Evolutionary conservation across 2,329 filamentous ascomycete genomes (phyloP).

Genomic region (Pseudogymnoascus destructans): DNA sequence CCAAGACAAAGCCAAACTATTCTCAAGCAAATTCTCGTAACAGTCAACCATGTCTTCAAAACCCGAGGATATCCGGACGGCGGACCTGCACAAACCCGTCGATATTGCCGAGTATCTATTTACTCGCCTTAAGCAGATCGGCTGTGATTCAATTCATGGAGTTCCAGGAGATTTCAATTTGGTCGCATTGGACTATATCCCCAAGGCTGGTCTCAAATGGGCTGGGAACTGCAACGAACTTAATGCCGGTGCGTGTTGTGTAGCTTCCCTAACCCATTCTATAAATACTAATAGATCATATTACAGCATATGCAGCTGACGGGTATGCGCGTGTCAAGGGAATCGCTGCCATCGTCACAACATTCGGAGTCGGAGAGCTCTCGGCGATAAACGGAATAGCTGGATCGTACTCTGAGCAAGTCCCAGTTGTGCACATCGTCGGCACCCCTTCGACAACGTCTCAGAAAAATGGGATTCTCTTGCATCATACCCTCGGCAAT

Average conservation of each 20-base stretch:
- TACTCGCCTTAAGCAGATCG: conserved; percentile 47
- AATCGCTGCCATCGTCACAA: conserved; percentile 57
- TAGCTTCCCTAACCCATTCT: background rate
- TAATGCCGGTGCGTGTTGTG: conserved; percentile 45
- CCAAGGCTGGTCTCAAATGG: conserved; percentile 46
- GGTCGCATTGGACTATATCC: conserved; percentile 52
- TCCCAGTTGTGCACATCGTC: conserved; percentile 55
- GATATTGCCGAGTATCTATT: conserved; percentile 59
- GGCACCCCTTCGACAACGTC: conserved; percentile 36
- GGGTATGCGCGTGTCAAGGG: conserved; percentile 64
- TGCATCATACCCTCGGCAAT: conserved; percentile 62
- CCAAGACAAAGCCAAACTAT: background rate
- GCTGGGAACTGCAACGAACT: conserved; percentile 60
- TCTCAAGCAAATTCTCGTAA: background rate
- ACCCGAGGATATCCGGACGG: conserved; percentile 30
- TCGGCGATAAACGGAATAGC: conserved; percentile 62
- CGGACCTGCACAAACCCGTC: conserved; percentile 31
- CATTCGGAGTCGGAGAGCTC: conserved; percentile 63
- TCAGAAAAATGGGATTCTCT: conserved; percentile 34
- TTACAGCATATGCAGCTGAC: conserved; percentile 60
- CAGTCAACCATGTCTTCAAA: conserved; percentile 15
- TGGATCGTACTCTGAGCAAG: conserved; percentile 60
- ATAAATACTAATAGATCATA: background rate
- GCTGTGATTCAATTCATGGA: conserved; percentile 52
- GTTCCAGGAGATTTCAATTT: conserved; percentile 66